Evolutionary conservation across 2,329 filamentous ascomycete species (phyloP).

Genomic region (Ophiostoma perfectum): DNA sequence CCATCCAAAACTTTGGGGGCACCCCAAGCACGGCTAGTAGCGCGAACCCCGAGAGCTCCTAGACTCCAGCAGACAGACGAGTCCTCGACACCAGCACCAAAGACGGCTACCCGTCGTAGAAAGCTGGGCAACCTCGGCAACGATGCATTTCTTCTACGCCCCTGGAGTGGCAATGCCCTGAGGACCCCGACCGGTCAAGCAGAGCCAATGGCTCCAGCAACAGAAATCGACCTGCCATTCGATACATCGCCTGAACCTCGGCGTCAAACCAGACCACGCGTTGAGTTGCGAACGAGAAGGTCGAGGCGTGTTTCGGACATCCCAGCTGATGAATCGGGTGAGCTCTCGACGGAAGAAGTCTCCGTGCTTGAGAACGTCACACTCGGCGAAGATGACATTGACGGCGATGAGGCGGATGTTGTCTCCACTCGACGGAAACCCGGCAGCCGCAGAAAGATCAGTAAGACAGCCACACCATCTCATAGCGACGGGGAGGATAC

Average conservation of each 20-base stretch:
- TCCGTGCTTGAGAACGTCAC: slow-evolving; percentile 22
- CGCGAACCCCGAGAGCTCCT: not conserved
- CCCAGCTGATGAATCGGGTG: slow-evolving; percentile 19
- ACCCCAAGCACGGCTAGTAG: not conserved
- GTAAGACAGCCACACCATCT: not conserved
- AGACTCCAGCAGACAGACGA: not conserved
- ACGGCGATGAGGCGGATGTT: not conserved
- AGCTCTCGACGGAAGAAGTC: slow-evolving; percentile 24
- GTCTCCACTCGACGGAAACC: not conserved
- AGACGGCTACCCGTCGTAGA: slow-evolving; percentile 9
- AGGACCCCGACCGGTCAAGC: not conserved
- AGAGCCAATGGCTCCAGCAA: not conserved
- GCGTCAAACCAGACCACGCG: slow-evolving; percentile 6
- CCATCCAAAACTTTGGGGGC: not conserved
- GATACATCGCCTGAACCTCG: slow-evolving; percentile 1
- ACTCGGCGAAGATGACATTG: not conserved
- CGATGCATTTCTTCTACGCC: slow-evolving; percentile 16
- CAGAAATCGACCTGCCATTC: slow-evolving; percentile 14
- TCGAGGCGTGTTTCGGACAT: slow-evolving; percentile 19
- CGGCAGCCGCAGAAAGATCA: not conserved
- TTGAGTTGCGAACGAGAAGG: slow-evolving; percentile 21
- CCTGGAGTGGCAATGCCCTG: slow-evolving; percentile 1
- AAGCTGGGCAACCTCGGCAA: slow-evolving; percentile 8
- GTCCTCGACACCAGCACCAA: slow-evolving; percentile 3
- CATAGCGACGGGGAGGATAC: not conserved